phyloP scores from a whole-genome alignment of 805 yeast species.

The Starmerella davenportii region DNA sequence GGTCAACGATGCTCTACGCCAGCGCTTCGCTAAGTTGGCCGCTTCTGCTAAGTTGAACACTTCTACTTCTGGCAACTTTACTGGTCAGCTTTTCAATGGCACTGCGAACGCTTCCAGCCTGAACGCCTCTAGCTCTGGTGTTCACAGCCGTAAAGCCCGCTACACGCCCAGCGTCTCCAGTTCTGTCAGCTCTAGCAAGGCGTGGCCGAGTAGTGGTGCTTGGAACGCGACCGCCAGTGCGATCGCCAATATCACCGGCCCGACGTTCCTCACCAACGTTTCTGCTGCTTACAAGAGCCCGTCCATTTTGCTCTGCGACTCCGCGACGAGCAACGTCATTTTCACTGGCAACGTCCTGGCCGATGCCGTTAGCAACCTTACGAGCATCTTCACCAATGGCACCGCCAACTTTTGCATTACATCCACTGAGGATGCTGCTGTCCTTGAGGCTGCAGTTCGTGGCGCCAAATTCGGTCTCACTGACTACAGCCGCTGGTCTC shows the following conservation, averaged over 20 bases:
- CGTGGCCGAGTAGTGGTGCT: not conserved
- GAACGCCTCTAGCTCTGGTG: not conserved
- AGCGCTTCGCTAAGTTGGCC: slow-evolving; percentile 39
- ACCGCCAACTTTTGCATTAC: slow-evolving; percentile 42
- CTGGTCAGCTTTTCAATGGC: not conserved
- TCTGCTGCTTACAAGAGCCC: slow-evolving; percentile 37
- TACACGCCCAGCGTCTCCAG: too few relatives aligned
- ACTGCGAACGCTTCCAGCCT: not conserved
- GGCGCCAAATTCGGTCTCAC: slow-evolving; percentile 36
- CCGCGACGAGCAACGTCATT: slow-evolving; percentile 42
- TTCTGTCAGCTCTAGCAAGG: not conserved
- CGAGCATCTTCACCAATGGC: slow-evolving; percentile 37
- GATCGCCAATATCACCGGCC: not conserved
- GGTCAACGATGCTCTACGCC: slow-evolving; percentile 39
- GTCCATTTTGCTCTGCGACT: slow-evolving; percentile 35
- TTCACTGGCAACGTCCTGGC: slow-evolving; percentile 37
- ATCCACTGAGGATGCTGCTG: slow-evolving; percentile 53
- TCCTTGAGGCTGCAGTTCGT: slow-evolving; percentile 41
- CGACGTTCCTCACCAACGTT: slow-evolving; percentile 26
- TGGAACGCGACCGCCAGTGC: not conserved
- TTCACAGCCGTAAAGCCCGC: slow-evolving; percentile 24
- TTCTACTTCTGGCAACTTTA: not conserved
- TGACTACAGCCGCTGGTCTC: slow-evolving; percentile 39
- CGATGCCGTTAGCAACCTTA: slow-evolving; percentile 32
- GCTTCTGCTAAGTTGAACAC: slow-evolving; percentile 18